These are phyloP conservation scores for Lachnellula hyalina DNA, from an alignment of 2,329 filamentous ascomycete species.

Conservation along the genomic window DNA sequence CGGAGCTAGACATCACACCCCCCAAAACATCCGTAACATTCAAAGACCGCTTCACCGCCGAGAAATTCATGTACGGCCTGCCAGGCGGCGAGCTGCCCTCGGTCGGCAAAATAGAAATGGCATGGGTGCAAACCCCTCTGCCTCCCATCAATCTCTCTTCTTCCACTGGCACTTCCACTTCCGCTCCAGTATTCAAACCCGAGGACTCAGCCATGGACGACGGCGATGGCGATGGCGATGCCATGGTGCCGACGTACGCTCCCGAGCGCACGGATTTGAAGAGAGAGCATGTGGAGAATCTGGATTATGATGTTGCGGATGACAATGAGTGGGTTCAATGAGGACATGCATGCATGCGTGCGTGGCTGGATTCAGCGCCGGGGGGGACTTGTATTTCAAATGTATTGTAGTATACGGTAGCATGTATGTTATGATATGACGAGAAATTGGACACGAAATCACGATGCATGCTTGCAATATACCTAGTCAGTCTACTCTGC, in stretches of 20 bases:
- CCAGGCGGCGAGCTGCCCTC: conserved; percentile 54
- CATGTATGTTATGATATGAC: background rate
- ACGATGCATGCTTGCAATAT: too few species aligned
- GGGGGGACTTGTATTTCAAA: conserved; percentile 1
- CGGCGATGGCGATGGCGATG: conserved; percentile 26
- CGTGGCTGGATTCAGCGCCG: background rate
- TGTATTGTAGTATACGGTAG: conserved; percentile 1
- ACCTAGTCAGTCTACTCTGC: too few species aligned
- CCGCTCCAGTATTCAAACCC: background rate
- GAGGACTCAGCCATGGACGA: conserved; percentile 21
- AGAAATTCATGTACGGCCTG: conserved; percentile 60
- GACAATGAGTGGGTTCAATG: conserved; percentile 33
- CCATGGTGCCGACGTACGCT: conserved; percentile 22
- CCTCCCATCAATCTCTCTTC: conserved; percentile 20
- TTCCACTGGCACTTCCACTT: too few species aligned
- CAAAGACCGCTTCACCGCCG: conserved; percentile 64
- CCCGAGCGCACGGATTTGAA: conserved; percentile 7
- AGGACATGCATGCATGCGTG: background rate
- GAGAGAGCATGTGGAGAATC: conserved; percentile 23
- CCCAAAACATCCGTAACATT: conserved; percentile 53
- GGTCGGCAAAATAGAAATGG: conserved; percentile 58
- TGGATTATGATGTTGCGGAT: conserved; percentile 39
- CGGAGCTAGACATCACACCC: conserved; percentile 47
- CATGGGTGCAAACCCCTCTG: conserved; percentile 48
- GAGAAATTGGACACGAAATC: background rate